Conservation (phyloP, 306 rosid genomes). For the Cicer judaicum region DNA sequence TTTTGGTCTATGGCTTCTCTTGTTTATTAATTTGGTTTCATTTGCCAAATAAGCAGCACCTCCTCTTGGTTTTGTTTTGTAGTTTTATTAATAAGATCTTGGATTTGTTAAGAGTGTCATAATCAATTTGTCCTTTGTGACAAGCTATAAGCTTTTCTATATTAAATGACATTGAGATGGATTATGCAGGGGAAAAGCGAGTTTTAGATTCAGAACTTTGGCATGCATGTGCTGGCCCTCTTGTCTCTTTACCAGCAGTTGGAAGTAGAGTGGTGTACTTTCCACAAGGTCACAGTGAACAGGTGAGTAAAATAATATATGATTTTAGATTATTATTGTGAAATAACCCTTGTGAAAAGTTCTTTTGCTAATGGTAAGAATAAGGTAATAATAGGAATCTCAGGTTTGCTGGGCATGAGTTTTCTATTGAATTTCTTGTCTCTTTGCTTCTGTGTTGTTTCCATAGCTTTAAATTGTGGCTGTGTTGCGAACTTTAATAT, state of each 20-base stretch:
- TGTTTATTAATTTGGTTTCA: slow-evolving; percentile 46
- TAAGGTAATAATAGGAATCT: slow-evolving; percentile 45
- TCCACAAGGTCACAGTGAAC: slow-evolving; percentile 98
- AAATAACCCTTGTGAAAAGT: slow-evolving; percentile 28
- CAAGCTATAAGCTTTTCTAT: slow-evolving; percentile 34
- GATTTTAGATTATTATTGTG: slow-evolving; percentile 35
- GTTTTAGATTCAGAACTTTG: slow-evolving; percentile 96
- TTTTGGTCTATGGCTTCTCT: slow-evolving; percentile 22
- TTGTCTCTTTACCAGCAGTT: slow-evolving; percentile 84
- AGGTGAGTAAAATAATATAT: slow-evolving; percentile 55
- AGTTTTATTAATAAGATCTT: slow-evolving; percentile 43
- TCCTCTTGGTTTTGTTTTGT: slow-evolving; percentile 29
- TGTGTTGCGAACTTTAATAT: neutral
- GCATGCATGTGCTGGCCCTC: slow-evolving; percentile 99
- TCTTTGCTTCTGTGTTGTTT: slow-evolving; percentile 31
- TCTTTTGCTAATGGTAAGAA: slow-evolving; percentile 38
- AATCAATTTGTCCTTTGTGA: slow-evolving; percentile 33
- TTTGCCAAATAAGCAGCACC: slow-evolving; percentile 28
- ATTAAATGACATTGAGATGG: slow-evolving; percentile 35
- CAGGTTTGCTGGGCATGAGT: slow-evolving; percentile 36
- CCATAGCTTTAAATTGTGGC: neutral
- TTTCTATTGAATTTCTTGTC: slow-evolving; percentile 37
- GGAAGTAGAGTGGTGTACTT: slow-evolving; percentile 94
- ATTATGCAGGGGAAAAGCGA: slow-evolving; percentile 83
- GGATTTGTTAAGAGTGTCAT: slow-evolving; percentile 37